Evolutionary conservation across 768 basidiomycete species (phyloP).

Genomic region (Russula olivacea): DNA sequence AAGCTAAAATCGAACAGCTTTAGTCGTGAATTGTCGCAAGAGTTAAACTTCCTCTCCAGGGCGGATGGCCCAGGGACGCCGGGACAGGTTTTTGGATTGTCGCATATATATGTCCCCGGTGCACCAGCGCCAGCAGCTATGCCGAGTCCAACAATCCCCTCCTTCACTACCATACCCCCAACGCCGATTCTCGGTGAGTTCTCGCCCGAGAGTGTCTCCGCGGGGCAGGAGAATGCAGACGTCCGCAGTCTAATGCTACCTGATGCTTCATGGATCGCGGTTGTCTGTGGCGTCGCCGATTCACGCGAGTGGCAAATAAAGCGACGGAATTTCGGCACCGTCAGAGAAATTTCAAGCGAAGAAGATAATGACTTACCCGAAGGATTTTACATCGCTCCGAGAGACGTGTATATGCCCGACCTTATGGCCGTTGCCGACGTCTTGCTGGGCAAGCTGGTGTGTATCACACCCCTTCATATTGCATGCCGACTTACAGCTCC

Average conservation of each 20-base stretch:
- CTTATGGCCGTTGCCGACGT: constrained; percentile 69
- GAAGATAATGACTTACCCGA: constrained; percentile 47
- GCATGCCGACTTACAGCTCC: not conserved
- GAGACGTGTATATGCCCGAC: constrained; percentile 79
- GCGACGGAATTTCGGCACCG: constrained; percentile 28
- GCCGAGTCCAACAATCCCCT: constrained; percentile 24
- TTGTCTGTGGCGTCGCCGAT: constrained; percentile 70
- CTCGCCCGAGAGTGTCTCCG: constrained; percentile 19
- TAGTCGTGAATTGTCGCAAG: constrained; percentile 11
- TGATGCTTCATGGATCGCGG: constrained; percentile 66
- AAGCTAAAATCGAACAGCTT: not conserved
- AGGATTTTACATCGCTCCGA: constrained; percentile 68
- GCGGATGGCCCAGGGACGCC: not conserved
- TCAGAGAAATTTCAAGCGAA: constrained; percentile 24
- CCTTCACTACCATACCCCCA: constrained; percentile 28
- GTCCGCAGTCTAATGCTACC: constrained; percentile 44
- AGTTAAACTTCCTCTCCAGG: constrained; percentile 12
- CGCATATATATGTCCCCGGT: constrained; percentile 49
- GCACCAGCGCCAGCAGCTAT: constrained; percentile 23
- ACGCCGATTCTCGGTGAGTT: constrained; percentile 28
- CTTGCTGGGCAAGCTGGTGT: constrained; percentile 68
- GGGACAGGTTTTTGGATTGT: constrained; percentile 36
- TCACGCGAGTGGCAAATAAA: constrained; percentile 41
- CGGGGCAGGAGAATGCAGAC: constrained; percentile 29
- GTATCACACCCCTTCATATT: constrained; percentile 26